Evolutionary conservation across 163 green algal genomes (phyloP), one percentile per base, ranked within the genome.

Genomic region (Chloromonas sp.): DNA sequence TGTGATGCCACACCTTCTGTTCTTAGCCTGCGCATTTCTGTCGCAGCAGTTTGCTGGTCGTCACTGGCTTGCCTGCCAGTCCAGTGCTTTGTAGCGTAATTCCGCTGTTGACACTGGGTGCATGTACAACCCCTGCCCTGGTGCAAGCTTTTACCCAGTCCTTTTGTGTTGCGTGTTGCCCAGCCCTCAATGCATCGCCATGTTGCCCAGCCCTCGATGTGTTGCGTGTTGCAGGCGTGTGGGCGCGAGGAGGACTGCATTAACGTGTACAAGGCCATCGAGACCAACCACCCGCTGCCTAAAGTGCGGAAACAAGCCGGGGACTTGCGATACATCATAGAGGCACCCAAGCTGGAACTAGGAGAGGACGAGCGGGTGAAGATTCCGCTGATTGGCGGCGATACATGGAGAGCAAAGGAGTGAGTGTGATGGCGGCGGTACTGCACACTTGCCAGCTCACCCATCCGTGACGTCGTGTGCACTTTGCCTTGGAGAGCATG

Each of bases 291-390:
- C 88, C 94, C 95, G 1, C 84, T 91, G 14, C 84, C 83, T 0
- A 88, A 88, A 57, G 89, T 98, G 2, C 87, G 89, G 83, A 92
- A 94, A 86, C 90, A 94, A 84, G 94, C 93, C 3, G 88, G 80
- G 11, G 82, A 93, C 76, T 94, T 83, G 81, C 90, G 95, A 5
- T 98, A 94, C 88, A 98, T 98, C 81, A 91, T 97, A 88, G 95
- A 98, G 87, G 95, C 95, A 0, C 95, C 95, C 8, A 95, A 95
- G 83, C 86, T 98, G 84, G 87, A 93, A 84, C 81, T 97, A 0
- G 82, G 85, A 1, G 86, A 92, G 1, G 95, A 98, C 1, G 95
- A 98, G 88, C 88, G 86, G 3, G 92, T 98, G 57, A 90, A 92
- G 70, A 92, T 98, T 0, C 94, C 95, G 0, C 87, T 97, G 59